A percentile compares a stretch with the other conserved stretches of the same genome.
Conservation (phyloP, 2,329 filamentous ascomycete genomes). For the Mollisia scopiformis region DNA sequence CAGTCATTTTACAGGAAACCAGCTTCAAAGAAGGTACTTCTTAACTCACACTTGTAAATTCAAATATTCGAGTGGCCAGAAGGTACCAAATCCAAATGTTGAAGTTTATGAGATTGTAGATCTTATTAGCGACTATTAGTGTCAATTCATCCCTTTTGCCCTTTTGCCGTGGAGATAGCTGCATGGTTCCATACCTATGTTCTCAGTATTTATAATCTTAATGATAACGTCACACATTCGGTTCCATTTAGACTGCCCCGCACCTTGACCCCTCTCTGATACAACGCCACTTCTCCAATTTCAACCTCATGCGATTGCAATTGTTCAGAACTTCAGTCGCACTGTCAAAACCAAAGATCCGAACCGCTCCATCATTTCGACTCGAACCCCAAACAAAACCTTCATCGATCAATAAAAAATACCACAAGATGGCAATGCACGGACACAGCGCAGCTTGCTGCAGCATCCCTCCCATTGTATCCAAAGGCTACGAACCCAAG, state of each 20-base stretch:
- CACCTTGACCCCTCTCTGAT: slow-evolving; percentile 1
- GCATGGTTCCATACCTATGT: not conserved
- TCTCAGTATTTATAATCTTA: not conserved
- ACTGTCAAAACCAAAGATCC: not conserved
- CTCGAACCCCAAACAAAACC: not conserved
- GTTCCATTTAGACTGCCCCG: not conserved
- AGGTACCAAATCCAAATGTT: no score
- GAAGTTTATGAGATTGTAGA: no score
- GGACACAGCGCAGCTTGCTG: slow-evolving; percentile 61
- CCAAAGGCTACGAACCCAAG: slow-evolving; percentile 56
- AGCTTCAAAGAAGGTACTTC: no score
- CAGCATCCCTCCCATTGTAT: slow-evolving; percentile 60
- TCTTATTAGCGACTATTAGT: no score
- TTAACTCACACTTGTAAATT: no score
- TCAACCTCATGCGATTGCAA: not conserved
- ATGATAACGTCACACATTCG: not conserved
- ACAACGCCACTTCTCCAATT: not conserved
- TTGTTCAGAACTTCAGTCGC: not conserved
- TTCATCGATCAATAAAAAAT: not conserved
- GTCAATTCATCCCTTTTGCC: not conserved
- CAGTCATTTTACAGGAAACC: no score
- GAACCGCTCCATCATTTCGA: not conserved
- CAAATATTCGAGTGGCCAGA: no score
- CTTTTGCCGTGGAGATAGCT: not conserved
- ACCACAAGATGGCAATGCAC: slow-evolving; percentile 21